phyloP scores from a whole-genome alignment of 352 stramenopile genomes.

The Peronospora destructor region DNA sequence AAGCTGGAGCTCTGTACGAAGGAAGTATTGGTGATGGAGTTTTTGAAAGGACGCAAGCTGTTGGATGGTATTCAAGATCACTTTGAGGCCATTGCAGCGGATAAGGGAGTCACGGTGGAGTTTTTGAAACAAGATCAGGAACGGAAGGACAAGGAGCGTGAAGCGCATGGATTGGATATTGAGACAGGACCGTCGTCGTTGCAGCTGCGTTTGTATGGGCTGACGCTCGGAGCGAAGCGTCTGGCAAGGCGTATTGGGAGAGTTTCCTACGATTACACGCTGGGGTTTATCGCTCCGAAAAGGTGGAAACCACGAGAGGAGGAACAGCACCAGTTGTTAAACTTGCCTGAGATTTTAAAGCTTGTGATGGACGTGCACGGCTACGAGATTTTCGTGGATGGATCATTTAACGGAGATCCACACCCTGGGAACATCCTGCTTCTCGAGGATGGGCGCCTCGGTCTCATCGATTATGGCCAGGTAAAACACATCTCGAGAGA shows the following conservation, averaged over 20 bases:
- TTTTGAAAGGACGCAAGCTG: slow-evolving; percentile 83
- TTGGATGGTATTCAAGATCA: slow-evolving; percentile 87
- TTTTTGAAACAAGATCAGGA: slow-evolving; percentile 76
- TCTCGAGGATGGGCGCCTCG: slow-evolving; percentile 82
- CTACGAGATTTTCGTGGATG: slow-evolving; percentile 89
- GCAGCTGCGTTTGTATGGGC: slow-evolving; percentile 48
- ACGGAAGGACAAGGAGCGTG: slow-evolving; percentile 58
- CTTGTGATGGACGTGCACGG: slow-evolving; percentile 87
- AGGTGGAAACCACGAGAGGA: slow-evolving; percentile 33
- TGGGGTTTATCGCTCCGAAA: slow-evolving; percentile 67
- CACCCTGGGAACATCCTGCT: slow-evolving; percentile 90
- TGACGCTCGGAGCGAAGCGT: slow-evolving; percentile 38
- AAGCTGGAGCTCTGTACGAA: slow-evolving; percentile 89
- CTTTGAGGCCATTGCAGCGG: slow-evolving; percentile 80
- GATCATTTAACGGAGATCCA: slow-evolving; percentile 89
- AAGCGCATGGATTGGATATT: slow-evolving; percentile 56
- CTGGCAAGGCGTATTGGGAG: slow-evolving; percentile 32
- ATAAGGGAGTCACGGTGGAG: slow-evolving; percentile 82
- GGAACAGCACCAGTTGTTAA: slow-evolving; percentile 52
- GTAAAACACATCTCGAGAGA: slow-evolving; percentile 79
- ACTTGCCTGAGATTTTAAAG: slow-evolving; percentile 79
- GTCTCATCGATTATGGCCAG: slow-evolving; percentile 90
- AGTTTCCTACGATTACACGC: slow-evolving; percentile 75
- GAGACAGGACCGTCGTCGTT: slow-evolving; percentile 58
- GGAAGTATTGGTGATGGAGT: slow-evolving; percentile 94